A percentile compares a stretch with the other conserved stretches of the same genome.
Conservation (phyloP, 2,329 filamentous ascomycete species). For the Leptographium wingfieldii region DNA sequence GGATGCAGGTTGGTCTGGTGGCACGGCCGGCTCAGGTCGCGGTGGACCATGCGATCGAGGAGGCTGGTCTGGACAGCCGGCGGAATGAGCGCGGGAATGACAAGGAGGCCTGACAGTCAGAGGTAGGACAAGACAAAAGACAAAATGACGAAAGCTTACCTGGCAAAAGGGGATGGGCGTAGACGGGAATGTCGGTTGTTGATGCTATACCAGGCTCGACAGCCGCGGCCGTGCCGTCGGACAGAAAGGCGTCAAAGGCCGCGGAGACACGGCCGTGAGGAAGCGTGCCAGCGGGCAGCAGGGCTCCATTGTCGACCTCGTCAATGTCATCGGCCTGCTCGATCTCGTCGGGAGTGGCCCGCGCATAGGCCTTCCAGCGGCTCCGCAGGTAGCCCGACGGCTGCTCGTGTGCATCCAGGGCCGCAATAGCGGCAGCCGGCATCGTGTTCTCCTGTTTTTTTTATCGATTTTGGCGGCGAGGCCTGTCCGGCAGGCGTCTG, state of each 20-base stretch:
- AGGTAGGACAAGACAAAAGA: not conserved
- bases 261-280: conserved; percentile 21
- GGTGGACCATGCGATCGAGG: conserved; percentile 54
- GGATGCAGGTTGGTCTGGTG: conserved; percentile 70
- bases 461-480: not conserved
- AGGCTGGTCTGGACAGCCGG: conserved; percentile 54
- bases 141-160: conserved; percentile 32
- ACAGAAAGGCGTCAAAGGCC: conserved; percentile 29
- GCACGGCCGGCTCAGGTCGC: conserved; percentile 53
- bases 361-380: conserved; percentile 65
- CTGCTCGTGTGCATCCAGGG: conserved; percentile 64
- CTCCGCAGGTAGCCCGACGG: conserved; percentile 58
- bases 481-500: not conserved
- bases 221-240: conserved; percentile 9
- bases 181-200: conserved; percentile 30
- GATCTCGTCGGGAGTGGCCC: conserved; percentile 40
- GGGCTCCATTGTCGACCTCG: conserved; percentile 30
- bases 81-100: conserved; percentile 65
- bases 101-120: conserved; percentile 51
- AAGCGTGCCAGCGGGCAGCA: conserved; percentile 13
- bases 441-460: conserved; percentile 15
- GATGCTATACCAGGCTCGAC: not conserved
- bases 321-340: conserved; percentile 41
- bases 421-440: conserved; percentile 26
- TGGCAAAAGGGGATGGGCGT: conserved; percentile 54